A percentile compares a stretch with the other conserved stretches of the same genome.
Evolutionary conservation across 495 filamentous ascomycete species (phyloP).

Genomic region (Talaromyces thailandensis): DNA sequence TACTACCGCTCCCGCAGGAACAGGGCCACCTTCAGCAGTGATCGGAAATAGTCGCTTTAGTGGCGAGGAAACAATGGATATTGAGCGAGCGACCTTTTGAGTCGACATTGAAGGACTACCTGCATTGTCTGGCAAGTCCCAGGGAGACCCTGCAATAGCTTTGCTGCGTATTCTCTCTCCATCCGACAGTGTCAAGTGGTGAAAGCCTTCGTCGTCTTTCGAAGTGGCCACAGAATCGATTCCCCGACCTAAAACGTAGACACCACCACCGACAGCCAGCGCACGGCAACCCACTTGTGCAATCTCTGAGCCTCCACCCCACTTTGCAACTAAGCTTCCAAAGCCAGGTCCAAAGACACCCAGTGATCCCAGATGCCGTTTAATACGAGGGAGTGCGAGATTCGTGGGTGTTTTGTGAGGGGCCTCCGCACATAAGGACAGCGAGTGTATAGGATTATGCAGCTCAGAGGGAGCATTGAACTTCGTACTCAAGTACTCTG

Average conservation of each 20-base stretch:
- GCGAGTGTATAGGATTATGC: constrained; percentile 63
- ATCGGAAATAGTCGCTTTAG: constrained; percentile 59
- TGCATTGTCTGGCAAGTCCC: constrained; percentile 25
- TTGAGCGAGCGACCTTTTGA: constrained; percentile 29
- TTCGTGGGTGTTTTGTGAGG: constrained; percentile 49
- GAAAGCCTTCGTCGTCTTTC: constrained; percentile 12
- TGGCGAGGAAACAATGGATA: constrained; percentile 62
- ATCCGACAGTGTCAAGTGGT: constrained; percentile 47
- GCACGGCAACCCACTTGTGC: constrained; percentile 89
- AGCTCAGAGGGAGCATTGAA: constrained; percentile 67
- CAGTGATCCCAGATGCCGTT: constrained; percentile 76
- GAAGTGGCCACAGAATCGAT: constrained; percentile 32
- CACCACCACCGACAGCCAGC: constrained; percentile 80
- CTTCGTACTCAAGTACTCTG: constrained; percentile 53
- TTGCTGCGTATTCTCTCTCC: constrained; percentile 50
- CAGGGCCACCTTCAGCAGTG: constrained; percentile 61
- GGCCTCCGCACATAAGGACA: constrained; percentile 62
- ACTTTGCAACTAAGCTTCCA: constrained; percentile 77
- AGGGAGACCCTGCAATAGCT: constrained; percentile 42
- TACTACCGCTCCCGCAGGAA: constrained; percentile 65
- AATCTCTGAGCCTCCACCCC: constrained; percentile 88
- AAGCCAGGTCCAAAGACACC: constrained; percentile 82
- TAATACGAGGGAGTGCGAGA: constrained; percentile 58
- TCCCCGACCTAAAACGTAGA: constrained; percentile 75
- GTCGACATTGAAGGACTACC: constrained; percentile 2